Evolutionary conservation across 106 monocot genomes (phyloP).

Genomic region (Xerophyta viscosa): DNA sequence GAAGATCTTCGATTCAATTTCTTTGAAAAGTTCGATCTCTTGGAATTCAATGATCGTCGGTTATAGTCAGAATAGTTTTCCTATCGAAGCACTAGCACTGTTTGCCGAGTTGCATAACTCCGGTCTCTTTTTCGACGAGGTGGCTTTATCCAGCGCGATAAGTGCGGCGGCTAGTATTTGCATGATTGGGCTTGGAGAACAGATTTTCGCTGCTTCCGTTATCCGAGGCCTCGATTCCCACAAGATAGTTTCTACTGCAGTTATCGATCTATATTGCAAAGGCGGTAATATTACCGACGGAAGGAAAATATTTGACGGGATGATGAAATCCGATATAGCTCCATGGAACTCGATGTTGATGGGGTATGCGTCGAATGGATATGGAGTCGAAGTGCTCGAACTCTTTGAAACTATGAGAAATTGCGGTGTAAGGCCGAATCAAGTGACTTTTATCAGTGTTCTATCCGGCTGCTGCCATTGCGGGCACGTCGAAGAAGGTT

Average conservation of each 20-base stretch:
- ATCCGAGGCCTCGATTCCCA: constrained; percentile 33
- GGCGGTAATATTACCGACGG: constrained; percentile 38
- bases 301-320: constrained; percentile 35
- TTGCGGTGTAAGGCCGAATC: constrained; percentile 21
- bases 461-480: constrained; percentile 71
- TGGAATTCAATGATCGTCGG: constrained; percentile 89
- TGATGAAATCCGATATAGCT: constrained; percentile 33
- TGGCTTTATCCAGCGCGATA: constrained; percentile 47
- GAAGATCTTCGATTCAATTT: constrained; percentile 36
- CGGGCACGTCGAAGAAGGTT: constrained; percentile 58
- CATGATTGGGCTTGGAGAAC: constrained; percentile 39
- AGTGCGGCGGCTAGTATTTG: constrained; percentile 50
- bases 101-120: constrained; percentile 49
- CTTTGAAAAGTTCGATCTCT: constrained; percentile 48
- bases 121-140: constrained; percentile 35
- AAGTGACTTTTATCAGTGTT: constrained; percentile 51
- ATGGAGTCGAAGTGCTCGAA: constrained; percentile 38
- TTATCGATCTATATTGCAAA: constrained; percentile 82
- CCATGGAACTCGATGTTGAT: constrained; percentile 82
- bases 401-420: constrained; percentile 50
- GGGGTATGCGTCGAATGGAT: constrained; percentile 66
- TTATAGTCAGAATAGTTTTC: constrained; percentile 53
- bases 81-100: constrained; percentile 36
- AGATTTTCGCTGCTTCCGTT: constrained; percentile 40
- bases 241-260: constrained; percentile 38